A percentile compares a stretch with the other conserved stretches of the same genome.
These are phyloP conservation scores for Kuraishia hungarica DNA, from an alignment of 805 yeast genomes.

Conservation along the genomic window DNA sequence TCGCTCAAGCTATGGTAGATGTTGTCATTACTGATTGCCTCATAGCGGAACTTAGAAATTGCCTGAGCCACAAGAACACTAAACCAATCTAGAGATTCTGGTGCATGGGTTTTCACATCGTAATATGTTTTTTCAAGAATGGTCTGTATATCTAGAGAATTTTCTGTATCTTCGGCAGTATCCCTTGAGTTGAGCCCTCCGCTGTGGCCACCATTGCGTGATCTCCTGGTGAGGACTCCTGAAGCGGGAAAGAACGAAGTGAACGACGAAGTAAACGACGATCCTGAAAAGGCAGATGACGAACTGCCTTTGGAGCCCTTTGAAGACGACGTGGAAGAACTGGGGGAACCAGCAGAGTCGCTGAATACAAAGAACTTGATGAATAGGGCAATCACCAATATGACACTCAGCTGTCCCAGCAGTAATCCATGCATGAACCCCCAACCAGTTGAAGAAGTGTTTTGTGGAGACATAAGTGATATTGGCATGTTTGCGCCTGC, in stretches of 20 bases:
- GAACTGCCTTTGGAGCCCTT: not conserved
- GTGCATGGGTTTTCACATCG: constrained; percentile 76
- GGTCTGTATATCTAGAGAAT: constrained; percentile 4
- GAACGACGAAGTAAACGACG: not conserved
- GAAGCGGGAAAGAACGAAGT: not conserved
- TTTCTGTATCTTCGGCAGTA: not conserved
- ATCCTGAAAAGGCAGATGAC: not conserved
- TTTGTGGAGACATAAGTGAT: not conserved
- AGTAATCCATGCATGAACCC: constrained; percentile 73
- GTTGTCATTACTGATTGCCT: constrained; percentile 79
- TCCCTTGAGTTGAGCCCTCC: not conserved
- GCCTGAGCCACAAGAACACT: constrained; percentile 90
- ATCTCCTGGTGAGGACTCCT: not conserved
- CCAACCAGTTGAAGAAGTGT: constrained; percentile 26
- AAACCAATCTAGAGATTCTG: constrained; percentile 96
- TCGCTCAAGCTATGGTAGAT: constrained; percentile 72
- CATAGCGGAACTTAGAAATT: constrained; percentile 78
- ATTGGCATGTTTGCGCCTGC: not conserved
- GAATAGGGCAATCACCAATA: constrained; percentile 52
- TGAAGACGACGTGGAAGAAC: not conserved
- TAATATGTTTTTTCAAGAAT: constrained; percentile 89
- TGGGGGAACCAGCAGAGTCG: constrained; percentile 28
- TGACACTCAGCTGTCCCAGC: constrained; percentile 66
- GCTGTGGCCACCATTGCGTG: not conserved
- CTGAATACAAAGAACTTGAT: constrained; percentile 72